These are phyloP conservation scores for Quercus engelmannii DNA, from an alignment of 306 rosid species.

Conservation along the genomic window DNA sequence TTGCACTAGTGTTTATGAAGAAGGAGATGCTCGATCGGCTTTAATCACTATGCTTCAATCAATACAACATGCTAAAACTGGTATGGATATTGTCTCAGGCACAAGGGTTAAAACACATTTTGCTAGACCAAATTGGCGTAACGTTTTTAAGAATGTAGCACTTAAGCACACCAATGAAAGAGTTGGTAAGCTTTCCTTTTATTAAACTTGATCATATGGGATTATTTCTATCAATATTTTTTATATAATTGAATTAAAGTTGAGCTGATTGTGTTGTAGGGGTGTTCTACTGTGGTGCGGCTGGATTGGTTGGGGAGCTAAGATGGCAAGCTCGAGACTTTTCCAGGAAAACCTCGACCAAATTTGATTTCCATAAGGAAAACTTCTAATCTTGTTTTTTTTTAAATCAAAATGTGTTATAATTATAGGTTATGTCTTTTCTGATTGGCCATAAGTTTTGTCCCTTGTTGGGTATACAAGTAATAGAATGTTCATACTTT, in stretches of 20 bases:
- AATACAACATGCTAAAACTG: slow-evolving; percentile 72
- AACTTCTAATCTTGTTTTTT: slow-evolving; percentile 41
- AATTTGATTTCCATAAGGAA: slow-evolving; percentile 86
- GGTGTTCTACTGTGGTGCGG: slow-evolving; percentile 84
- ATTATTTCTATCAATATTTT: not conserved
- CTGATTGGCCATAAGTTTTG: not conserved
- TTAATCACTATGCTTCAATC: slow-evolving; percentile 87
- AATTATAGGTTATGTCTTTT: not conserved
- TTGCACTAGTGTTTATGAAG: slow-evolving; percentile 87
- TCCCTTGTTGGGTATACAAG: not conserved
- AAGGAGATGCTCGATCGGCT: slow-evolving; percentile 89
- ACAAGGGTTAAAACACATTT: slow-evolving; percentile 81
- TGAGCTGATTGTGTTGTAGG: slow-evolving; percentile 35
- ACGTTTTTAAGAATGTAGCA: slow-evolving; percentile 58
- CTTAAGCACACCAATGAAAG: slow-evolving; percentile 56
- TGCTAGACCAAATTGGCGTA: slow-evolving; percentile 85
- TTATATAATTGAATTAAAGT: not conserved
- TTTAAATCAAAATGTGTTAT: slow-evolving; percentile 6
- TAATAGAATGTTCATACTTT: not conserved
- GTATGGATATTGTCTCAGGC: slow-evolving; percentile 76
- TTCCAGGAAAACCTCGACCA: slow-evolving; percentile 71
- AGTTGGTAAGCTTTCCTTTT: slow-evolving; percentile 58
- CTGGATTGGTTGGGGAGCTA: slow-evolving; percentile 63
- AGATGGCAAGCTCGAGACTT: slow-evolving; percentile 64
- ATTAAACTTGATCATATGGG: not conserved